These are phyloP conservation scores for Sungouiozyma intestinalis DNA, from an alignment of 805 yeast species.

Conservation along the genomic window DNA sequence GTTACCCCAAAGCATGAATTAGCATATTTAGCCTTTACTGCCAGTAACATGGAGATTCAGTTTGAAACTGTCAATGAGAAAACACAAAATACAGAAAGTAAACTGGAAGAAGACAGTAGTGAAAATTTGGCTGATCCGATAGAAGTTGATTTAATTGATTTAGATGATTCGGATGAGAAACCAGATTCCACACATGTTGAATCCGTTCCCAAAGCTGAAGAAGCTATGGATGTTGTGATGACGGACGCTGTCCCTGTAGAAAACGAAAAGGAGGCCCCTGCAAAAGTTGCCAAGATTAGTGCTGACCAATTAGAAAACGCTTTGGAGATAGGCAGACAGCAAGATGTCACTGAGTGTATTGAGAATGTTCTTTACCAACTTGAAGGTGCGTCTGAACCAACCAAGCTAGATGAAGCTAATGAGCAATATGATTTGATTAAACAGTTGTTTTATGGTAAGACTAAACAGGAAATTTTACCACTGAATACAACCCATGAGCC, in stretches of 20 bases:
- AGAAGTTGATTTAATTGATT: not conserved
- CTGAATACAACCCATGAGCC: conserved; percentile 27
- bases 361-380: conserved; percentile 86
- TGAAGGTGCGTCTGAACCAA: conserved; percentile 76
- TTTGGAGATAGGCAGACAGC: conserved; percentile 79
- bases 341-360: conserved; percentile 95
- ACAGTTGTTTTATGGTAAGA: conserved; percentile 72
- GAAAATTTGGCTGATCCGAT: not conserved
- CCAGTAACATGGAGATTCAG: conserved; percentile 55
- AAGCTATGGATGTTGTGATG: not conserved
- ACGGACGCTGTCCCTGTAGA: conserved; percentile 4
- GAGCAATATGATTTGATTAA: conserved; percentile 82
- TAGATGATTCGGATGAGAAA: not conserved
- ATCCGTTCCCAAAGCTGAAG: not conserved
- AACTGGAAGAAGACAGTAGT: not conserved
- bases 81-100: not conserved
- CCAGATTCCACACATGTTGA: not conserved
- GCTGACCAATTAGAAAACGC: conserved; percentile 65
- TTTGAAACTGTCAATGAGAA: conserved; percentile 29
- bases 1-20: conserved; percentile 76
- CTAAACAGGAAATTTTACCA: conserved; percentile 65
- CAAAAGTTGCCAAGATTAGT: conserved; percentile 27
- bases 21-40: conserved; percentile 80
- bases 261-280: conserved; percentile 11
- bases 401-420: conserved; percentile 50